Base-by-base conservation (phyloP, 108 stramenopile species). In the Skeletonema menzelii region DNA sequence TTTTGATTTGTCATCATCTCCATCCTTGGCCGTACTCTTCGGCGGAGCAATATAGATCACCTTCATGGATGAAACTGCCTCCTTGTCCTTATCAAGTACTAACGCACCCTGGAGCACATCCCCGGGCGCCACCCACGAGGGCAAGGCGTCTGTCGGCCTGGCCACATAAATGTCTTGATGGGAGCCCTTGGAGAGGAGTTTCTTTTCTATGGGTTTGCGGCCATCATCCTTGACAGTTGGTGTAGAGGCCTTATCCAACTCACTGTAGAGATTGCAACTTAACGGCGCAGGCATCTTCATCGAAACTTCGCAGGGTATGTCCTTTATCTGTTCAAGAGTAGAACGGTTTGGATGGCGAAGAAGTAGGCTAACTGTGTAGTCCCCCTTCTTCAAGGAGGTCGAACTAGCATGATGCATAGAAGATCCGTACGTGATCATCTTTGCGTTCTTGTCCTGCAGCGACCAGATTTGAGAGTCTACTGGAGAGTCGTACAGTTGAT, bases 401-500 rank as follows among this genome's bases (percentile, higher is more conserved):
- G 82, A 65, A 27, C 26, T 19, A 12, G 76, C 55, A 27, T 83
- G 69, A 56, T 83, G 82, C 47, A 83, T 83, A 27, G 69, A 49
- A 37, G 72, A 58, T 24, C 82, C 82, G 60, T 74, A 78, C 34
- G 31, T 56, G 17, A 77, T 28, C 5, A 77, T 62, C 59, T 74
- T 63, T 2, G 65, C 53, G 58, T 82, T 78, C 20, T 24, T 44
- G 59, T 77, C 82, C 19, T 65, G 30, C 35, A 83, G 31, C 53
- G 66, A 65, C 82, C 82, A 83, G 13, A 83, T 26, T 66, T 75
- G 76, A 37, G 73, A 66, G 56, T 83, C 82, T 20, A 83, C 24
- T 15, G 82, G 77, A 27, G 77, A 79, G 60, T 83, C 82, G 46
- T 83, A 83, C 0, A 83, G 24, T 38, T 83, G 82, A 49, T 58